A percentile compares a stretch with the other conserved stretches of the same genome.
phyloP scores from a whole-genome alignment of 1,284 basidiomycete species.

The Xerocomus minutiporus region DNA sequence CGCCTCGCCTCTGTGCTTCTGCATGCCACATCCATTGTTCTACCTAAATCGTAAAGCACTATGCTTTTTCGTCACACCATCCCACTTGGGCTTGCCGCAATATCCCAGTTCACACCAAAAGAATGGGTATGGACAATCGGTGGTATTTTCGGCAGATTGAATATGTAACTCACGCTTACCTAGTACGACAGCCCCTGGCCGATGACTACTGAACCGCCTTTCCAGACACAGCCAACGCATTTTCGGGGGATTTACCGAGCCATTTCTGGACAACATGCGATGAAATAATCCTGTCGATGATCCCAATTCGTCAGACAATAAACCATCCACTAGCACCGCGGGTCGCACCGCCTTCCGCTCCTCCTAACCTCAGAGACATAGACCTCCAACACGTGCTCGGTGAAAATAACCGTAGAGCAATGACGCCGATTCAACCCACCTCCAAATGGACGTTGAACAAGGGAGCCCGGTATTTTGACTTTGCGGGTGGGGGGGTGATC shows the following conservation, averaged over 20 bases:
- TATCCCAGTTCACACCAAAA: conserved; percentile 2
- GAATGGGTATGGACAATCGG: conserved; percentile 14
- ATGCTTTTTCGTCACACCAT: background rate
- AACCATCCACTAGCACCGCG: conserved; percentile 3
- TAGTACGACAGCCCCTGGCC: conserved; percentile 1
- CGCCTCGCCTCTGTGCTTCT: background rate
- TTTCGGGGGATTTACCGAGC: conserved; percentile 13
- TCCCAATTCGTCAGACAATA: conserved; percentile 13
- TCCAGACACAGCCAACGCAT: conserved; percentile 8
- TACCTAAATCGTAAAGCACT: background rate
- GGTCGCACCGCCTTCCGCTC: background rate
- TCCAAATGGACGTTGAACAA: background rate
- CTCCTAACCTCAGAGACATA: background rate
- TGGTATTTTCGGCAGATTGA: conserved; percentile 14
- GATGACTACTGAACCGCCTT: background rate
- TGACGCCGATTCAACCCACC: background rate
- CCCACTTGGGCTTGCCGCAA: conserved; percentile 5
- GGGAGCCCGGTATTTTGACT: background rate
- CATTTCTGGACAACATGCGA: conserved; percentile 4
- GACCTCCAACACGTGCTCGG: conserved; percentile 17
- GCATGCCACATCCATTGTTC: conserved; percentile 4
- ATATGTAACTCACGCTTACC: conserved; percentile 1
- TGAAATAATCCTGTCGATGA: conserved; percentile 10
- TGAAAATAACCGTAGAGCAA: conserved; percentile 9
- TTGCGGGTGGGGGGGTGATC: background rate